A percentile compares a stretch with the other conserved stretches of the same genome.
Conservation (phyloP, 1,139 yeast species). For the Oligophagozyma castellii region DNA sequence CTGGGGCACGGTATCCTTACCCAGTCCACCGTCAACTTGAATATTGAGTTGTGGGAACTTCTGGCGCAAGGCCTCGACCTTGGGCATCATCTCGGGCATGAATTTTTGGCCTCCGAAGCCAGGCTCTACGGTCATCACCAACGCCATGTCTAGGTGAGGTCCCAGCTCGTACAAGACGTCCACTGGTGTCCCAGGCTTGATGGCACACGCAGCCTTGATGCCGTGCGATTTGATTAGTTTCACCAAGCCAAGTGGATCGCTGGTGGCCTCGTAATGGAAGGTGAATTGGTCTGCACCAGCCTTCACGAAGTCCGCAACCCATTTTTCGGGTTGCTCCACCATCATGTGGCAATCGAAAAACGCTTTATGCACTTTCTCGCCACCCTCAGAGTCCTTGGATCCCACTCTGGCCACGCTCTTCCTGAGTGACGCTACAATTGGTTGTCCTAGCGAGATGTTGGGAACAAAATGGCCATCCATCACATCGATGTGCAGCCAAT, state of each 20-base stretch:
- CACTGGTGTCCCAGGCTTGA: conserved; percentile 88
- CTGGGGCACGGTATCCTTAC: conserved; percentile 62
- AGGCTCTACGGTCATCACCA: conserved; percentile 97
- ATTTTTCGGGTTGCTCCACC: conserved; percentile 88
- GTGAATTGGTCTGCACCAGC: conserved; percentile 97
- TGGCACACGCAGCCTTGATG: conserved; percentile 90
- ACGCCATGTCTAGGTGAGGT: conserved; percentile 75
- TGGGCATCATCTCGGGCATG: conserved; percentile 93
- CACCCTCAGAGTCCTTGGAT: conserved; percentile 18
- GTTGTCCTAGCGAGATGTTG: conserved; percentile 87
- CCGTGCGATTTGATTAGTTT: conserved; percentile 63
- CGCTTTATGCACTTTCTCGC: conserved; percentile 28
- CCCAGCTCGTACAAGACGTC: conserved; percentile 70
- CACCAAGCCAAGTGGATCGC: conserved; percentile 63
- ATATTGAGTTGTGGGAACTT: conserved; percentile 70
- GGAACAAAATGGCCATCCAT: conserved; percentile 99
- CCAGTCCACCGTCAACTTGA: conserved; percentile 96
- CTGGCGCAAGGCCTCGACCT: conserved; percentile 62
- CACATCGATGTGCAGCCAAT: conserved; percentile 95
- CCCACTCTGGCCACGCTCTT: conserved; percentile 53
- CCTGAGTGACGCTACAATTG: conserved; percentile 71
- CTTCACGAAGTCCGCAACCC: conserved; percentile 88
- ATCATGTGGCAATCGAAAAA: conserved; percentile 98
- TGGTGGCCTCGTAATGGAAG: conserved; percentile 89
- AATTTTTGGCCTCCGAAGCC: conserved; percentile 98